Conservation (phyloP, 768 basidiomycete genomes). For the Clitopilus hobsonii region DNA sequence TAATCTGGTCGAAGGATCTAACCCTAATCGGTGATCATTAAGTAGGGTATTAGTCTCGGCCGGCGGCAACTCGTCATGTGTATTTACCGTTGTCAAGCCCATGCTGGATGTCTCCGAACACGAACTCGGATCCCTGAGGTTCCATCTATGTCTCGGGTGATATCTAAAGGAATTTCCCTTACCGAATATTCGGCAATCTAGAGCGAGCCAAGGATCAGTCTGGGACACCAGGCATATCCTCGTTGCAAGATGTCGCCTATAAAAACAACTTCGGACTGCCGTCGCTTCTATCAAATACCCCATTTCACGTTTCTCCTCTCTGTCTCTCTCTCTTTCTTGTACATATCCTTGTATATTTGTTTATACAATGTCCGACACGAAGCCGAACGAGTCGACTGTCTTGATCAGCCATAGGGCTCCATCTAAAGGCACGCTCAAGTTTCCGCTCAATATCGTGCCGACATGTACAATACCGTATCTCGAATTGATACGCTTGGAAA, state of each 20-base stretch:
- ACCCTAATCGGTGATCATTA: background rate
- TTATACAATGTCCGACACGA: background rate
- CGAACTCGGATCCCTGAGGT: background rate
- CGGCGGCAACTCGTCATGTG: background rate
- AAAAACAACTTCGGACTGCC: background rate
- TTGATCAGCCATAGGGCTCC: conserved; percentile 17
- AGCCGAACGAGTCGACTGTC: conserved; percentile 15
- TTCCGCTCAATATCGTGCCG: conserved; percentile 27
- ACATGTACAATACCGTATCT: conserved; percentile 33
- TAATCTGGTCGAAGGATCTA: too few relatives aligned
- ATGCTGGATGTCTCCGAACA: background rate
- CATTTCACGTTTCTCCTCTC: background rate
- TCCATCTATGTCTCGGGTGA: background rate
- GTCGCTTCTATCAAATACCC: background rate
- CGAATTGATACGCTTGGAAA: conserved; percentile 47
- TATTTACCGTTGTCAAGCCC: background rate
- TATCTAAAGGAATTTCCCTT: background rate
- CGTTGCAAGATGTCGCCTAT: background rate
- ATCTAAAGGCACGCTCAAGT: conserved; percentile 16
- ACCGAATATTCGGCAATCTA: background rate
- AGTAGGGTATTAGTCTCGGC: background rate
- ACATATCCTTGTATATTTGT: background rate
- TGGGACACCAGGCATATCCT: background rate
- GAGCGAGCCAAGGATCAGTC: background rate
- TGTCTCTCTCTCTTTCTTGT: background rate